Evolutionary conservation across 202 grass and related monocot genomes (phyloP).

Genomic region (Setaria italica): DNA sequence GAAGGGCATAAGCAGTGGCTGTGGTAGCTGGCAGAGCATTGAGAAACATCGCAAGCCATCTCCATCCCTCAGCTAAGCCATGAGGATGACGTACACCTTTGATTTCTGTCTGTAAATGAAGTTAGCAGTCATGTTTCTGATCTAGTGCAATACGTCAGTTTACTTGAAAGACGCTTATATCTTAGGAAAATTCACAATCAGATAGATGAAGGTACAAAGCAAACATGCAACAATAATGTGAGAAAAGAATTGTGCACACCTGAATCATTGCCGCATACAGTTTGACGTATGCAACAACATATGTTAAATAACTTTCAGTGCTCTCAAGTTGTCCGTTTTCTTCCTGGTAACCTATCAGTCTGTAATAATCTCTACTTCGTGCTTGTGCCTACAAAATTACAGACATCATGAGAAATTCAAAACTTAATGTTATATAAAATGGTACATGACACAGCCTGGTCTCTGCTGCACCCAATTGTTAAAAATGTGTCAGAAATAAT

Average conservation of each 20-base stretch:
- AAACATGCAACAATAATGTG: neutral
- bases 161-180: neutral
- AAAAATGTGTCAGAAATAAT: constrained; percentile 14
- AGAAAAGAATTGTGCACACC: constrained; percentile 54
- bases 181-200: neutral
- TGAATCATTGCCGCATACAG: constrained; percentile 90
- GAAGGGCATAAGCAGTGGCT: constrained; percentile 76
- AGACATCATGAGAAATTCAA: constrained; percentile 27
- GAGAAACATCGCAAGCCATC: constrained; percentile 85
- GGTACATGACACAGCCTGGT: neutral
- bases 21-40: constrained; percentile 77
- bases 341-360: constrained; percentile 79
- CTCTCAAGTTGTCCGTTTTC: constrained; percentile 85
- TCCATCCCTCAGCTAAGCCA: constrained; percentile 87
- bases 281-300: constrained; percentile 73
- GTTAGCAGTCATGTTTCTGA: constrained; percentile 26
- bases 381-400: constrained; percentile 59
- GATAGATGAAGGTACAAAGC: neutral
- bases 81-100: constrained; percentile 72
- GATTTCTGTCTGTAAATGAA: constrained; percentile 75
- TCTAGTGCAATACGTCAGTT: constrained; percentile 29
- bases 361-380: constrained; percentile 69
- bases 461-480: constrained; percentile 12
- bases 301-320: constrained; percentile 69
- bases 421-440: constrained; percentile 14